Evolutionary conservation across 164 flowering plant species (phyloP), one percentile per base, ranked within the genome.

Genomic region (Vitis cinerea): DNA sequence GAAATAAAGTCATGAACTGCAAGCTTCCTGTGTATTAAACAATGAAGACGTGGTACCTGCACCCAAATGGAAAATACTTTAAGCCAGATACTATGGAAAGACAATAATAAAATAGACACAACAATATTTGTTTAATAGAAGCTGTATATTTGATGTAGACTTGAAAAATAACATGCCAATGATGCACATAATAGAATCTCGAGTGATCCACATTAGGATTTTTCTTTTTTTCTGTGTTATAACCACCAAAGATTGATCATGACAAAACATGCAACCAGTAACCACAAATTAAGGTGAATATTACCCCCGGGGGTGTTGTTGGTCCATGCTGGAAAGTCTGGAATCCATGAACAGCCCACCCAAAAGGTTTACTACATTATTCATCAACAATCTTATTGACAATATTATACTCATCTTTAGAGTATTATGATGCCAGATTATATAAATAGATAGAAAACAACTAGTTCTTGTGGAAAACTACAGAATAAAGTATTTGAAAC

Each of bases 31-130:
- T 86, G 90, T 66, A 88, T 61, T 44, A 95, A 30, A 75, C 98
- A 92, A 72, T 95, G 98, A 58, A 95, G 85, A 7, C 88, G 89
- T 49, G 97, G 98, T 12, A 95, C 96, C 99, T 94, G 80, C 47
- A 77, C 37, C 49, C 48, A 63, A 52, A 50, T 5, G 12, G 50
- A 3, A 57, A 59, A 5, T n/a, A 17, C 19, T 27, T 16, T 63
- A 54, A 48, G 37, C 27, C 61, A 55, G 44, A n/a, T 61, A 14
- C 17, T 4, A 19, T 17, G 44, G 37, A 61, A 13, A 31, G n/a
- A 15, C n/a, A 61, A 15, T 61, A 15, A 61, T 50, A 63, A 10
- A 50, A 49, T 27, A 11, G 3, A 37, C 44, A 37, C 9, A 48
- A 9, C 53, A 49, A 5, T 50, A 49, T 19, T 8, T 1, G 19